phyloP scores from a whole-genome alignment of 495 filamentous ascomycete genomes.

The Cenococcum geophilum region DNA sequence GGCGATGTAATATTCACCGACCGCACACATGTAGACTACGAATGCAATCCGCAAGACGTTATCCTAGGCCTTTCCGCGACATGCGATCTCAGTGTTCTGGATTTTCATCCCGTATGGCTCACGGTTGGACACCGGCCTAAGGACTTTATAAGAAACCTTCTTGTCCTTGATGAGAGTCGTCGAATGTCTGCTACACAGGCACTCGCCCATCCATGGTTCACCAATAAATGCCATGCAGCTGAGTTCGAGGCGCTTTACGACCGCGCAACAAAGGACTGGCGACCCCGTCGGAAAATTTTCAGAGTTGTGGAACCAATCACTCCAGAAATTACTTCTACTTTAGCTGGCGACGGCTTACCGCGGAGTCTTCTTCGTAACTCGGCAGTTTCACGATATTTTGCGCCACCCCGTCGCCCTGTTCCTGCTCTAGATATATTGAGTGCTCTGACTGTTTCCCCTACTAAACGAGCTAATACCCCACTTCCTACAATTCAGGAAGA shows the following conservation, averaged over 20 bases:
- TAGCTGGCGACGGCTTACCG: background rate
- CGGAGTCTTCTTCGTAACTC: background rate
- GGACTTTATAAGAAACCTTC: slow-evolving; percentile 50
- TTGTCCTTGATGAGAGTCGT: slow-evolving; percentile 46
- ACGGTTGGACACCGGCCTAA: slow-evolving; percentile 42
- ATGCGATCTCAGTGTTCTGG: slow-evolving; percentile 38
- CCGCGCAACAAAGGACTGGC: slow-evolving; percentile 47
- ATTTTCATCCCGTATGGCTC: slow-evolving; percentile 36
- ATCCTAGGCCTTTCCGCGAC: slow-evolving; percentile 29
- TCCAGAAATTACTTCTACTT: background rate
- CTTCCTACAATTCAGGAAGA: slow-evolving; percentile 3
- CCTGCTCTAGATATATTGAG: background rate
- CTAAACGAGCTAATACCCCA: background rate
- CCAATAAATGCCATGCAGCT: slow-evolving; percentile 36
- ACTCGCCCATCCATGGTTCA: slow-evolving; percentile 56
- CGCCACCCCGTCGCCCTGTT: background rate
- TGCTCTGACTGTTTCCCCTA: background rate
- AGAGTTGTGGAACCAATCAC: slow-evolving; percentile 28
- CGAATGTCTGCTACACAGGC: slow-evolving; percentile 53
- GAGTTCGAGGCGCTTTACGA: slow-evolving; percentile 47
- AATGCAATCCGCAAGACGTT: slow-evolving; percentile 14
- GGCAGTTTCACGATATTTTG: slow-evolving; percentile 3
- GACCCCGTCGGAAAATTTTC: slow-evolving; percentile 22
- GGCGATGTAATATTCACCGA: slow-evolving; percentile 43
- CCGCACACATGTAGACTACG: slow-evolving; percentile 18